Percentiles rank a stretch among this genome's conserved stretches.
These are phyloP conservation scores for Thalassiosira livingstoniorum DNA, from an alignment of 352 stramenopile species.

Conservation along the genomic window DNA sequence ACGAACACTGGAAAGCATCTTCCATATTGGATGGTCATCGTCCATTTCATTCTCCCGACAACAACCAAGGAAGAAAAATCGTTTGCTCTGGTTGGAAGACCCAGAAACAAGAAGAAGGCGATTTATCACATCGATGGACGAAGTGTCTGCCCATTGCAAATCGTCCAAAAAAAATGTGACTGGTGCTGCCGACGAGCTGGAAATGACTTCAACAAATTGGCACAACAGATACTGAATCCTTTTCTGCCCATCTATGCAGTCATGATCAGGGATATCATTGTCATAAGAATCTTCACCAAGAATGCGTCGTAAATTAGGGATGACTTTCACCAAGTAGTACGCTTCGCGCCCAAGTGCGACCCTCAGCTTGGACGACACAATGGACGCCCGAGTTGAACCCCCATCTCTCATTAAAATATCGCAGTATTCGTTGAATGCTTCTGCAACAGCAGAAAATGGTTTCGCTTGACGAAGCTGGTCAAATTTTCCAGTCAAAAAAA, in stretches of 20 bases:
- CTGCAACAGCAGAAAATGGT: slow-evolving; percentile 25
- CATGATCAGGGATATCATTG: slow-evolving; percentile 2
- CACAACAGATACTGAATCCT: slow-evolving; percentile 49
- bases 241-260: slow-evolving; percentile 48
- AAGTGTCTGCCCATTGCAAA: slow-evolving; percentile 44
- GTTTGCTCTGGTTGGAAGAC: slow-evolving; percentile 13
- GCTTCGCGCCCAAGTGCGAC: slow-evolving; percentile 1
- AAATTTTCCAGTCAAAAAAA: slow-evolving; percentile 44
- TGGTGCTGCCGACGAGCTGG: slow-evolving; percentile 7
- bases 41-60: slow-evolving; percentile 40
- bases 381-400: neutral
- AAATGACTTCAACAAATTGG: slow-evolving; percentile 51
- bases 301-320: slow-evolving; percentile 26
- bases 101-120: slow-evolving; percentile 17
- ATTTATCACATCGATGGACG: slow-evolving; percentile 30
- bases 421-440: slow-evolving; percentile 34
- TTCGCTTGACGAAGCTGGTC: slow-evolving; percentile 22
- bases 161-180: slow-evolving; percentile 50
- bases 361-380: neutral
- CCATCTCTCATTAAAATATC: neutral
- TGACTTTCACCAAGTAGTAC: slow-evolving; percentile 18
- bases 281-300: neutral
- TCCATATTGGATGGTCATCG: slow-evolving; percentile 32
- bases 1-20: slow-evolving; percentile 25
- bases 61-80: slow-evolving; percentile 46